Percentiles rank a stretch among this genome's conserved stretches.
Conservation (phyloP, 192 early-diverging fungal genomes). For the Coemansia sp. region DNA sequence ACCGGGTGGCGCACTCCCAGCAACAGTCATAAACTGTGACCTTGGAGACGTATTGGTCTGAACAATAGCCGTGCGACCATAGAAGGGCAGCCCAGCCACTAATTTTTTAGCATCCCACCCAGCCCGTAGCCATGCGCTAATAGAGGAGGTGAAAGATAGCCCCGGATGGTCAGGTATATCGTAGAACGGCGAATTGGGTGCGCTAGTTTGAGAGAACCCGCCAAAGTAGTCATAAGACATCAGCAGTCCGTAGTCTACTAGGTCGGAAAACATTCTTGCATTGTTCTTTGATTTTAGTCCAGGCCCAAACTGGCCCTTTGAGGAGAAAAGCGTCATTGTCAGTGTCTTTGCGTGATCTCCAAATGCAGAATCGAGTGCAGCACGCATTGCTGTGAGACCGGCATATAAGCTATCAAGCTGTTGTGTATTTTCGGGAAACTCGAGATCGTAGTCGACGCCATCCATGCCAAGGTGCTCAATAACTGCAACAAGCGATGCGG, state of each 20-base stretch:
- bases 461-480: conserved; percentile 55
- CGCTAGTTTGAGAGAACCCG: conserved; percentile 52
- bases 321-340: conserved; percentile 62
- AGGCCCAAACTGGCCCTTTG: conserved; percentile 55
- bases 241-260: conserved; percentile 66
- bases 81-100: conserved; percentile 63
- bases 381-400: conserved; percentile 58
- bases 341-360: conserved; percentile 54
- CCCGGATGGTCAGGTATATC: conserved; percentile 34
- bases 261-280: conserved; percentile 59
- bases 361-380: conserved; percentile 55
- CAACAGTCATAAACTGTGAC: conserved; percentile 40
- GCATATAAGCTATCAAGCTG: conserved; percentile 60
- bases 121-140: conserved; percentile 55
- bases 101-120: conserved; percentile 64
- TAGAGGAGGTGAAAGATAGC: conserved; percentile 53
- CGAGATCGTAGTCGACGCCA: conserved; percentile 68
- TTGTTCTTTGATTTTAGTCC: conserved; percentile 48
- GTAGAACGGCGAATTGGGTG: conserved; percentile 59
- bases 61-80: conserved; percentile 56
- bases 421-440: conserved; percentile 55
- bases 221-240: conserved; percentile 73
- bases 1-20: conserved; percentile 36
- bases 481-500: conserved; percentile 34
- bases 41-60: background rate